Percentiles rank a stretch among this genome's conserved stretches.
phyloP scores from a whole-genome alignment of 2,329 filamentous ascomycete species.

The Niveomyces coronatus region DNA sequence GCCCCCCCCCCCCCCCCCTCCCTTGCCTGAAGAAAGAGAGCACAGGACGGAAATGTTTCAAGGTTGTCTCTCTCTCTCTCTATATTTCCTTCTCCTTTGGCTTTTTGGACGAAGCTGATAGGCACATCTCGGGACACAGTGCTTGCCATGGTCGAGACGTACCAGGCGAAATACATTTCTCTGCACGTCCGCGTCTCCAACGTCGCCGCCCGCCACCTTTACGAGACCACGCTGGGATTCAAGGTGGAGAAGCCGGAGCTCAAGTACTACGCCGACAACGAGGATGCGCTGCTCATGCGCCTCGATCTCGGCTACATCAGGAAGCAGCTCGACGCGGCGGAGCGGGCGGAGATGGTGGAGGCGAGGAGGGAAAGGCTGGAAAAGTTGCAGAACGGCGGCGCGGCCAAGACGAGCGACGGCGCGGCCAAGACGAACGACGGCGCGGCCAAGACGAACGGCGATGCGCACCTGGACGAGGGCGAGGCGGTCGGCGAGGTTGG shows the following conservation, averaged over 20 bases:
- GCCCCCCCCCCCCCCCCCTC: too few species aligned
- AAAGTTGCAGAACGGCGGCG: conserved; percentile 29
- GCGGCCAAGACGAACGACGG: conserved; percentile 27
- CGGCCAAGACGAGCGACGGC: conserved; percentile 24
- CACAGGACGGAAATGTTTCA: too few species aligned
- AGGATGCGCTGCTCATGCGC: conserved; percentile 91
- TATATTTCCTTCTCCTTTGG: conserved; percentile 1
- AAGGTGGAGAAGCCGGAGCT: conserved; percentile 73
- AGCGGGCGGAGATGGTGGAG: conserved; percentile 29
- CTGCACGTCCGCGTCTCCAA: conserved; percentile 95
- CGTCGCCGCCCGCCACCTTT: conserved; percentile 79
- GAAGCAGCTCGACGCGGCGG: conserved; percentile 33
- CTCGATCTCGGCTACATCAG: conserved; percentile 63
- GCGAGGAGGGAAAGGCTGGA: too few species aligned
- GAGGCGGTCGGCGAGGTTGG: conserved; percentile 60
- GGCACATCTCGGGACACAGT: conserved; percentile 47
- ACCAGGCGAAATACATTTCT: conserved; percentile 82
- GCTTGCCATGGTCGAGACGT: conserved; percentile 93
- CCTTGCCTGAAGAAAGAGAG: too few species aligned
- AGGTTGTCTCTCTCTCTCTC: too few species aligned
- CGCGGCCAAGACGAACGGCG: conserved; percentile 25
- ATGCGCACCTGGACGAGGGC: conserved; percentile 48
- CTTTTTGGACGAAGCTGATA: too few species aligned
- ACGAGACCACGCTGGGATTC: conserved; percentile 87
- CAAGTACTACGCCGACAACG: conserved; percentile 95